Evolutionary conservation across 2,329 filamentous ascomycete species (phyloP), one percentile per base, ranked within the genome.

Genomic region (Fusarium lyarnte): DNA sequence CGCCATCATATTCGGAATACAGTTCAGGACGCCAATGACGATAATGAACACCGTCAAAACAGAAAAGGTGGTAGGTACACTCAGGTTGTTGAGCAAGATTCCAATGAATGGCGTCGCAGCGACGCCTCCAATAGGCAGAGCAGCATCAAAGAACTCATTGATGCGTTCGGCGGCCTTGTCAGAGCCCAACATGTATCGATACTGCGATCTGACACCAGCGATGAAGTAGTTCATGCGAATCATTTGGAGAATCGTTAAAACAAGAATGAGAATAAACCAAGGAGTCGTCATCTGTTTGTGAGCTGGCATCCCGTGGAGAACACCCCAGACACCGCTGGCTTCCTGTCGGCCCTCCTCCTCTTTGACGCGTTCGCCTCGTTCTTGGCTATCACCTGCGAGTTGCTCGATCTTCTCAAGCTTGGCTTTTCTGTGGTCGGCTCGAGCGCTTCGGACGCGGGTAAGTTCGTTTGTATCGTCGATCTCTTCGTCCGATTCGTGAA

Each of bases 81-180:
- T 89, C 8, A 90, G 85, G 67, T 88, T 89, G 74, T 94, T 92
- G 12, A 94, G 87, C 7, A 94, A 81, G 0, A 90, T 74, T 0
- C 92, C 92, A 65, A 94, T 93, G 70, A 94, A 92, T 0, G 92
- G 93, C 3, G 93, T 90, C 0, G 90, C 87, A 14, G 90, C 77
- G 17, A 94, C 86, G 3, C 93, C 93, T 21, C 92, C 92, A 0
- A 93, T 79, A 0, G 92, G 93, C 6, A 94, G 82, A 9, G 84
- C 84, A 21, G 81, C 73, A 45, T 85, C 83, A 63, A 86, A 86
- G 61, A 85, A 83, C 60, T 81, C 80, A 61, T 83, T 84, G 29
- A 85, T 79, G 1, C 66, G 62, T 61, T 81, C 79, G 4, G 83
- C 82, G 0, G 72, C 68, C 10, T 76, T 74, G 17, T 84, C 83